These are phyloP conservation scores for Gracilaria gracilis DNA, from an alignment of 23 red algal species.

Conservation along the genomic window DNA sequence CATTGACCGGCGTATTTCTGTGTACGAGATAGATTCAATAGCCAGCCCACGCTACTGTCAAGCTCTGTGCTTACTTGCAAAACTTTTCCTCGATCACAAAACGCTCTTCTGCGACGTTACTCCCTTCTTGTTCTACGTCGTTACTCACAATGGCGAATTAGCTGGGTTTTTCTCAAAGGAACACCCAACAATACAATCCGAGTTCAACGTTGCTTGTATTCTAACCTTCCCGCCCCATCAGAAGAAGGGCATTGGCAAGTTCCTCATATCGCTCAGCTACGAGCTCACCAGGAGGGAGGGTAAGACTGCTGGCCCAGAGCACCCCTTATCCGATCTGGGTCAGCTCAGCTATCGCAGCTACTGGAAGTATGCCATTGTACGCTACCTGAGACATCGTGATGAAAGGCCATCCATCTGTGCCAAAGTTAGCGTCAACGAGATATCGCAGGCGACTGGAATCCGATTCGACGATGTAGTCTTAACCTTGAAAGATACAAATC, in stretches of 20 bases:
- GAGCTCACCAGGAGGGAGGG: constrained; percentile 83
- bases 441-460: constrained; percentile 62
- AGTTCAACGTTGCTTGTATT: constrained; percentile 91
- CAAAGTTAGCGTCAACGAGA: constrained; percentile 44
- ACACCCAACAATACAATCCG: constrained; percentile 61
- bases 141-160: constrained; percentile 62
- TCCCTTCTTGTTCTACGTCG: constrained; percentile 90
- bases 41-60: constrained; percentile 71
- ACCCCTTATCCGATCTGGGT: constrained; percentile 85
- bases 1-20: constrained; percentile 4
- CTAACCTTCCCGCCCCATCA: constrained; percentile 86
- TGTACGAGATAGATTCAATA: constrained; percentile 84
- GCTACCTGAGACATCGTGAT: constrained; percentile 33
- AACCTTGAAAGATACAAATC: constrained; percentile 50
- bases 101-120: constrained; percentile 89
- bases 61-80: constrained; percentile 71
- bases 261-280: constrained; percentile 88
- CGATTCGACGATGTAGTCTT: constrained; percentile 41
- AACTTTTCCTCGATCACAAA: constrained; percentile 96
- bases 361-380: constrained; percentile 61
- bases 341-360: constrained; percentile 77
- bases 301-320: constrained; percentile 80
- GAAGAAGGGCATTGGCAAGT: constrained; percentile 80
- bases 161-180: constrained; percentile 93
- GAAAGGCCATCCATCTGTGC: constrained; percentile 6